Evolutionary conservation across 257 asterid genomes (phyloP), one percentile per base, ranked within the genome.

Genomic region (Perilla frutescens): DNA sequence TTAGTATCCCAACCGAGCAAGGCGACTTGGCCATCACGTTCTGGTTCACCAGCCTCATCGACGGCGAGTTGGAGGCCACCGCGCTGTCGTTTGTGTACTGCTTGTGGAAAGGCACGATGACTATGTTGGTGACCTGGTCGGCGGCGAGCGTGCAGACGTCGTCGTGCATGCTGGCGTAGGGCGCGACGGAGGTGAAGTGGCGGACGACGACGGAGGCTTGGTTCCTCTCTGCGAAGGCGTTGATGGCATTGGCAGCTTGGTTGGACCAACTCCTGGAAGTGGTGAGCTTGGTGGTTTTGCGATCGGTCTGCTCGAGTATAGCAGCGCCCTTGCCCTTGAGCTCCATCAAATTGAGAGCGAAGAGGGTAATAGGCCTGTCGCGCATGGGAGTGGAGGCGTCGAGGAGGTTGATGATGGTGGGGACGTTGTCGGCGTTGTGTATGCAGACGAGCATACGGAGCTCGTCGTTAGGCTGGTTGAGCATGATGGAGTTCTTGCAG

Each of bases 121-220:
- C 60, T 3, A 87, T 77, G 29, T 83, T 80, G 31, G 86, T 84
- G 1, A 67, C 75, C 39, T 72, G 80, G 31, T 87, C 96, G 0
- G 76, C 70, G 0, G 88, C 87, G 11, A 88, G 50, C 1, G 87
- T 66, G 83, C 93, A 90, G 41, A 90, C 71, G 32, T 90, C 96
- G 14, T 81, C 85, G 34, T 90, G 96, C 96, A 87, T 90, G 74
- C 84, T 84, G 0, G 87, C 81, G 12, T 85, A 88, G 0, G 96
- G 96, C 6, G 91, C 63, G 3, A 90, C 77, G 15, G 93, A 78
- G 3, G 86, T 87, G 81, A 83, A 88, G 75, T 85, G 88, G 31
- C 86, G 84, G n/a, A 84, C 56, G 0, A 41, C 4, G 31, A 77
- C 74, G 47, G 63, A 3, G 7, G 82, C 87, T 0, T 41, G 53